These are phyloP conservation scores for Trypanosoma theileri DNA, from an alignment of 208 protist genomes.

Conservation along the genomic window DNA sequence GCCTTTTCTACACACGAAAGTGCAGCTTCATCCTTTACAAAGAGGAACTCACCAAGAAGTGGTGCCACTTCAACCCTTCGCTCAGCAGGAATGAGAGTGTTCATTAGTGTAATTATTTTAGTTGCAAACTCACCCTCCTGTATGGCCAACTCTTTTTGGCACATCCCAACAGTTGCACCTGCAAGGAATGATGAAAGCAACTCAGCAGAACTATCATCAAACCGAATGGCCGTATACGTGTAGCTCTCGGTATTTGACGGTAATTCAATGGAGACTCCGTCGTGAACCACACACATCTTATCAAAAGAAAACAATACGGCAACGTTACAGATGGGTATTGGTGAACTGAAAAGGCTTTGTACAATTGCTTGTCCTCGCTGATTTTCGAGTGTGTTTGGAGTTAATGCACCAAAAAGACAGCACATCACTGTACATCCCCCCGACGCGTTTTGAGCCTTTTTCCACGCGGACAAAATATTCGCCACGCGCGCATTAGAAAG, in stretches of 20 bases:
- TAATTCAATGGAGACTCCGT: constrained; percentile 24
- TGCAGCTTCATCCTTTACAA: constrained; percentile 77
- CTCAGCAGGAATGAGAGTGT: constrained; percentile 27
- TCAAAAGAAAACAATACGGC: constrained; percentile 47
- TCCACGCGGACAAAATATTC: constrained; percentile 47
- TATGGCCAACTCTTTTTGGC: constrained; percentile 69
- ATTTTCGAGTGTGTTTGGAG: constrained; percentile 72
- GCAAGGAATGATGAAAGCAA: constrained; percentile 31
- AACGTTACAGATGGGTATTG: constrained; percentile 43
- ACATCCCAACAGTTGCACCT: constrained; percentile 43
- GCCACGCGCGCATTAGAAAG: constrained; percentile 48
- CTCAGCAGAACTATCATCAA: constrained; percentile 17
- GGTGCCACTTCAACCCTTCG: constrained; percentile 58
- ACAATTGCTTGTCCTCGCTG: constrained; percentile 77
- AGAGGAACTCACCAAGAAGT: constrained; percentile 75
- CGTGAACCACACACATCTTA: constrained; percentile 48
- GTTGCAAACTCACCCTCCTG: constrained; percentile 74
- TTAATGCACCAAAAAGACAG: constrained; percentile 63
- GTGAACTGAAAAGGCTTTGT: constrained; percentile 76
- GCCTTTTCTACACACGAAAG: constrained; percentile 69
- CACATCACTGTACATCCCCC: constrained; percentile 44
- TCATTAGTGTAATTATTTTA: constrained; percentile 36
- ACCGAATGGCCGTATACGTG: constrained; percentile 12
- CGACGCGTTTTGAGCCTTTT: constrained; percentile 23
- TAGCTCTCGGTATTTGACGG: constrained; percentile 25